Evolutionary conservation across 768 basidiomycete species (phyloP).

Genomic region (Tubosaeta sp.): DNA sequence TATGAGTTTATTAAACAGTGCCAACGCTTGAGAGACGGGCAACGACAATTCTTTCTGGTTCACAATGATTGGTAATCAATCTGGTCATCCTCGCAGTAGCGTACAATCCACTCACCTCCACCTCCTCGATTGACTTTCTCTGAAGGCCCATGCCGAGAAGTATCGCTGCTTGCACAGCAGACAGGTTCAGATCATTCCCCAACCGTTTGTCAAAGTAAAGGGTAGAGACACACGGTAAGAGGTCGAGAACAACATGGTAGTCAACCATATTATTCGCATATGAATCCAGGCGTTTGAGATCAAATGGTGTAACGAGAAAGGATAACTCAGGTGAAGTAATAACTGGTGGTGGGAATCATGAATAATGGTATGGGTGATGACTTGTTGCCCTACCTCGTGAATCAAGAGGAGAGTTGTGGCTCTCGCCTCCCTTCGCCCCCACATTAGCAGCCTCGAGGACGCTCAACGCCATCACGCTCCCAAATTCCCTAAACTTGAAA

Average conservation of each 20-base stretch:
- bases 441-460: conserved; percentile 80
- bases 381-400: conserved; percentile 31
- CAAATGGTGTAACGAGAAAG: conserved; percentile 79
- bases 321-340: conserved; percentile 44
- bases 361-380: background rate
- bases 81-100: background rate
- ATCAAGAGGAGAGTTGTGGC: conserved; percentile 22
- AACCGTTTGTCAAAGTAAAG: conserved; percentile 81
- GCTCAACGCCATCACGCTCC: conserved; percentile 80
- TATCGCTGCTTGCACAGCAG: conserved; percentile 89
- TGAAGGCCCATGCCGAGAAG: conserved; percentile 87
- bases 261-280: conserved; percentile 96
- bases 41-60: conserved; percentile 71
- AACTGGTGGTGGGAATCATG: conserved; percentile 6
- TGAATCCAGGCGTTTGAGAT: conserved; percentile 91
- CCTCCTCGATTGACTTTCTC: conserved; percentile 82
- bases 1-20: conserved; percentile 87
- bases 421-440: conserved; percentile 47
- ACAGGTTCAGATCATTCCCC: conserved; percentile 62
- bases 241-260: conserved; percentile 92
- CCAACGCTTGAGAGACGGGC: conserved; percentile 82
- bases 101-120: conserved; percentile 55
- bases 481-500: conserved; percentile 93
- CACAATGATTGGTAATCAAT: conserved; percentile 2
- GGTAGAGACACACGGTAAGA: conserved; percentile 76